Base-by-base conservation (phyloP, 2,329 filamentous ascomycete genomes). In the Fusarium pilosicola region DNA sequence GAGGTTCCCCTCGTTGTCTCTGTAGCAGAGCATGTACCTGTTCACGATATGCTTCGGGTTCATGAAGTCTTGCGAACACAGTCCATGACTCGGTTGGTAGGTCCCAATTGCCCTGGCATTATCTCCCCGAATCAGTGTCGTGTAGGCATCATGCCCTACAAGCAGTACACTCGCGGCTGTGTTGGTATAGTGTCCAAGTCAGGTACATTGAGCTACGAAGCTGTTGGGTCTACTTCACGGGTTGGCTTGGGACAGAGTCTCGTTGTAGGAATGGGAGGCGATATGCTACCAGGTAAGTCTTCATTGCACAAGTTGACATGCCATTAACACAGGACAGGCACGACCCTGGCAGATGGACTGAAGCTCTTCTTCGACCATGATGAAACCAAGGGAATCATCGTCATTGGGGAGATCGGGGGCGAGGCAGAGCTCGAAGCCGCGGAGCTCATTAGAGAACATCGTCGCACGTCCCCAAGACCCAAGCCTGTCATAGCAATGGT, bases 101-200 rank as follows among this genome's bases (percentile, higher is more conserved):
- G 93, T 4, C 92, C 93, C n/a, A 96, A 95, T 79, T 93, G 92
- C 26, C 93, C 93, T 0, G 93, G 93, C 0, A 94, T 96, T 70
- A 94, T 95, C 64, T 92, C 92, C 8, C 91, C 93, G 0, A 88
- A 91, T 28, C 91, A 90, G 6, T 95, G 93, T 75, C 65, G 83
- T 2, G 79, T 84, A 10, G 83, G 83, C 5, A 84, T 84, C 45
- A 84, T 84, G 83, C 83, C 83, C 2, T 83, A 82, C 55, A 77
- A 76, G 36, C 83, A 84, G 73, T 84, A 83, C 32, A 68, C 62
- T 3, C 87, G 89, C 2, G 93, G 93, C 1, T 88, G 89, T 64
- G 85, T 96, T 28, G 93, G 93, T 5, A 93, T 96, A 62, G 89
- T 94, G 7, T 92, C 92, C n/a, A 95, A 94, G 79, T 94, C 92